Evolutionary conservation across 306 rosid genomes (phyloP).

Genomic region (Alnus glutinosa): DNA sequence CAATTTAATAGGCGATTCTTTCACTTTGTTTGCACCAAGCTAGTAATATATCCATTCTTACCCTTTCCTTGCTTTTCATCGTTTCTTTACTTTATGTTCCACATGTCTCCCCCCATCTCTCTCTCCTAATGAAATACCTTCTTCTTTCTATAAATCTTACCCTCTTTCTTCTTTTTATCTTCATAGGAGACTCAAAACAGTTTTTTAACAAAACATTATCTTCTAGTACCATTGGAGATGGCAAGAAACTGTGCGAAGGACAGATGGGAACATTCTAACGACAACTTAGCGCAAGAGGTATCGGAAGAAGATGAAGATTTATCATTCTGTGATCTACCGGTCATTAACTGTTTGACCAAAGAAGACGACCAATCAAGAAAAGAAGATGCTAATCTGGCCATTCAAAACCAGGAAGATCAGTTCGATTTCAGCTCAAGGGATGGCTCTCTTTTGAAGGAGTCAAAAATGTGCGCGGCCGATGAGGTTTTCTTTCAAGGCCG

Average conservation of each 20-base stretch:
- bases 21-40: conserved; percentile 24
- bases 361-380: conserved; percentile 23
- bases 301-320: conserved; percentile 62
- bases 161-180: conserved; percentile 18
- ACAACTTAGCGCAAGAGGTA: conserved; percentile 1
- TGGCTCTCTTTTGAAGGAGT: conserved; percentile 30
- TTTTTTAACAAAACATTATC: conserved; percentile 15
- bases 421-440: conserved; percentile 56
- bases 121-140: conserved; percentile 26
- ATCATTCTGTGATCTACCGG: conserved; percentile 77
- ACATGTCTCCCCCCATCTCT: conserved; percentile 28
- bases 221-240: conserved; percentile 36
- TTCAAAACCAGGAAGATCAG: conserved; percentile 45
- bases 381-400: conserved; percentile 6
- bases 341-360: conserved; percentile 17
- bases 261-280: conserved; percentile 15
- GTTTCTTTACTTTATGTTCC: conserved; percentile 46
- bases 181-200: conserved; percentile 6
- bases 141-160: conserved; percentile 14
- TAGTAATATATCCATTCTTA: not conserved
- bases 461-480: conserved; percentile 77
- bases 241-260: conserved; percentile 27
- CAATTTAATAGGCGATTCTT: not conserved
- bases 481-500: conserved; percentile 80
- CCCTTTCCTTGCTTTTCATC: conserved; percentile 29